phyloP scores from a whole-genome alignment of 305 asterid genomes.

The Stenogyne calaminthoides region DNA sequence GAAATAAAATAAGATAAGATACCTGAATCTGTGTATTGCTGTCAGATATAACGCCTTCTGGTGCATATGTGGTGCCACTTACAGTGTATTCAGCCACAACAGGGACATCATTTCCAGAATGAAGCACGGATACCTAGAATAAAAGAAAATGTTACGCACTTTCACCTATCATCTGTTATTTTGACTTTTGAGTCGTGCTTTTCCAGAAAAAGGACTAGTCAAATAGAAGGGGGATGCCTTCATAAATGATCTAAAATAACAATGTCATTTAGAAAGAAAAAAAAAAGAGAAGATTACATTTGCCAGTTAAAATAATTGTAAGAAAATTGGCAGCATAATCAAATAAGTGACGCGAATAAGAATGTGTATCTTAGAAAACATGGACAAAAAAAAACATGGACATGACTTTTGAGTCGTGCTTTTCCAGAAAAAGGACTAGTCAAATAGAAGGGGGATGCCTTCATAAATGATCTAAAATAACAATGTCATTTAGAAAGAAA shows the following conservation, averaged over 20 bases:
- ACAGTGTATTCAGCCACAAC: conserved; percentile 71
- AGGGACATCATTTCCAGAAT: conserved; percentile 66
- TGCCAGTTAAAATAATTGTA: not conserved
- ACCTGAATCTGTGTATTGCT: conserved; percentile 65
- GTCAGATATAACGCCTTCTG: conserved; percentile 87
- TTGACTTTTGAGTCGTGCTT: conserved; percentile 6
- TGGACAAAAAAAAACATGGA: conserved; percentile 16
- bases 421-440: conserved; percentile 16
- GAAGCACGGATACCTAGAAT: conserved; percentile 84
- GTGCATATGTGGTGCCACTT: conserved; percentile 96
- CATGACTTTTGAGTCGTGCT: conserved; percentile 5
- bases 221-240: not conserved
- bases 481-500: conserved; percentile 6
- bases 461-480: conserved; percentile 21
- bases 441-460: not conserved
- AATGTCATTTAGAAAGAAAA: conserved; percentile 1
- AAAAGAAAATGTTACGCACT: not conserved
- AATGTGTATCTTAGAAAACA: not conserved
- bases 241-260: conserved; percentile 21
- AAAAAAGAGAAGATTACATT: conserved; percentile 13
- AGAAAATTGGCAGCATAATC: conserved; percentile 20
- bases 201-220: conserved; percentile 11
- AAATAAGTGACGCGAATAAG: conserved; percentile 11
- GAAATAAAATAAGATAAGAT: conserved; percentile 27
- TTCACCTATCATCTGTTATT: conserved; percentile 21